Evolutionary conservation across 2,329 filamentous ascomycete species (phyloP), one percentile per base, ranked within the genome.

Genomic region (Cyphellophora attinorum): DNA sequence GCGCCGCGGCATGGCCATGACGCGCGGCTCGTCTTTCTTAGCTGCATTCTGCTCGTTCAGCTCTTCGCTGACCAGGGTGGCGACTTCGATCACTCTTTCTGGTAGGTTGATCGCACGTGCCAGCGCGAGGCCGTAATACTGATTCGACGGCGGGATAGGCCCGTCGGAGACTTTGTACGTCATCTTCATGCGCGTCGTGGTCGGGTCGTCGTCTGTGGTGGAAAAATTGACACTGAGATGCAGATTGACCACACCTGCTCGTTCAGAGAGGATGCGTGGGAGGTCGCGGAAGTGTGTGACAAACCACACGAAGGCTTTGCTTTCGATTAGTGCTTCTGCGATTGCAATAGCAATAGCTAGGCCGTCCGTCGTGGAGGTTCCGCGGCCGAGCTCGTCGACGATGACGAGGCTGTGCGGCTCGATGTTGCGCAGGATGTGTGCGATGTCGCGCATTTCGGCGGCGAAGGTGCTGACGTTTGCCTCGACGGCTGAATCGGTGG

Each of bases 371-470:
- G 83, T 89, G 52, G 85, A 91, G 0, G 91, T 98, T 1, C 86
- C 89, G 17, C 91, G 74, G 0, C 91, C 89, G 3, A 98, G 72
- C 52, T 98, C 91, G 49, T 98, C 91, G 32, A 98, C 75, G 31
- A 98, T 82, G 2, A 80, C 77, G 48, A 94, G 68, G 47, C 83
- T 89, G 31, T 75, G 72, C 5, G 69, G 67, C 44, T 86, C 79
- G 37, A 95, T 74, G 51, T 94, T 93, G 34, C 76, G 73, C 1
- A 96, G 61, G 35, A 98, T 95, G 54, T 93, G 94, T 0, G 88
- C 85, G 62, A 89, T 93, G 51, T 96, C 91, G 27, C 85, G 74
- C 91, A 98, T 96, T 57, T 98, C 91, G 0, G 85, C 72, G 0
- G 88, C 85, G 53, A 96, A 98, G 0, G 85, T 94, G 0, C 89